phyloP scores from a whole-genome alignment of 108 stramenopile genomes.

The Skeletonema marinoi region DNA sequence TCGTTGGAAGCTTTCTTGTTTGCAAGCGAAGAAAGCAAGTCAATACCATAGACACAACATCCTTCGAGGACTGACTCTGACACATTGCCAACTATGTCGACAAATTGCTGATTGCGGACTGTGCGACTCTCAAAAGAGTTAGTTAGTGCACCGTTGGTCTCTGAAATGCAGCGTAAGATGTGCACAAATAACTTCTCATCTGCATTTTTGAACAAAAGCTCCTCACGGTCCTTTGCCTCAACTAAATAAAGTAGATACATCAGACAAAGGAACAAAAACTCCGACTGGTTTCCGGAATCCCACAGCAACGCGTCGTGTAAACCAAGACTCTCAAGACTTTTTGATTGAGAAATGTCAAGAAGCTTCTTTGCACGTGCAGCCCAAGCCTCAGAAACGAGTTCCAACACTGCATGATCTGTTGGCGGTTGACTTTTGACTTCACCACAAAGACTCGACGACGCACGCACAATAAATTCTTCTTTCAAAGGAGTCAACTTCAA shows the following conservation, averaged over 20 bases:
- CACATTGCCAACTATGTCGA: slow-evolving; percentile 32
- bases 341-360: slow-evolving; percentile 36
- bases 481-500: slow-evolving; percentile 17
- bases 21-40: slow-evolving; percentile 19
- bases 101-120: slow-evolving; percentile 20
- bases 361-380: slow-evolving; percentile 53
- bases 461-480: slow-evolving; percentile 30
- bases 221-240: slow-evolving; percentile 13
- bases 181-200: slow-evolving; percentile 40
- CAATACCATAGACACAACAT: slow-evolving; percentile 18
- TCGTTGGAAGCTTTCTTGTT: slow-evolving; percentile 2
- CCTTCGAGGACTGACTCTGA: slow-evolving; percentile 14
- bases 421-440: slow-evolving; percentile 21
- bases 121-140: slow-evolving; percentile 28
- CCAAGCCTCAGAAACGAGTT: slow-evolving; percentile 50
- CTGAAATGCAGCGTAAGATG: slow-evolving; percentile 38
- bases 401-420: slow-evolving; percentile 31
- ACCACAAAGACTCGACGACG: slow-evolving; percentile 19
- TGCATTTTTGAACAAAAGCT: slow-evolving; percentile 21
- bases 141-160: slow-evolving; percentile 24
- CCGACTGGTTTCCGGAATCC: slow-evolving; percentile 28
- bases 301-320: slow-evolving; percentile 44
- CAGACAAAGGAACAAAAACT: slow-evolving; percentile 43
- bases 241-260: slow-evolving; percentile 52
- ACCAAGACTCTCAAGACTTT: slow-evolving; percentile 40